Percentiles rank a stretch among this genome's conserved stretches.
phyloP scores from a whole-genome alignment of 345 rosid genomes.

The Balakata baccata region DNA sequence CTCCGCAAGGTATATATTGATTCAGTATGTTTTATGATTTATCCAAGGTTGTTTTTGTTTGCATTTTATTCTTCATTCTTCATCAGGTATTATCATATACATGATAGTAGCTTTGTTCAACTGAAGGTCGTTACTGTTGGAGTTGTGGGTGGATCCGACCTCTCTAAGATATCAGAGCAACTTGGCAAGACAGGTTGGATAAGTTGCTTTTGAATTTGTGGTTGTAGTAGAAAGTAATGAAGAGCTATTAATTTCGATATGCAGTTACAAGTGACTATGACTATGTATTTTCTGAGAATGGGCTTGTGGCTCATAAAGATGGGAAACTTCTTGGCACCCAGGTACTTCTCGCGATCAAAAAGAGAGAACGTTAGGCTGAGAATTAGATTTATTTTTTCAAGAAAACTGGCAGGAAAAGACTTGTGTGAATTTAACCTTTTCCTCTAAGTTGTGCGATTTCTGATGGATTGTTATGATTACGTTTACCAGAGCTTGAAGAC shows the following conservation, averaged over 20 bases:
- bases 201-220: not conserved
- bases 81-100: not conserved
- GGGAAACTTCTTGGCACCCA: slow-evolving; percentile 78
- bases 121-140: slow-evolving; percentile 79
- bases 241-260: slow-evolving; percentile 15
- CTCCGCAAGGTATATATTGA: slow-evolving; percentile 57
- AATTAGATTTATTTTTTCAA: not conserved
- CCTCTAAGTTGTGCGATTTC: not conserved
- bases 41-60: not conserved
- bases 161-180: slow-evolving; percentile 85
- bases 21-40: not conserved
- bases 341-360: slow-evolving; percentile 40
- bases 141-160: slow-evolving; percentile 96
- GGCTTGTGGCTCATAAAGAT: slow-evolving; percentile 90
- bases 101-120: slow-evolving; percentile 6
- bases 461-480: slow-evolving; percentile 23
- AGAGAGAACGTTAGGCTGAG: not conserved
- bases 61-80: not conserved
- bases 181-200: slow-evolving; percentile 78
- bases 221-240: not conserved
- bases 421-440: not conserved
- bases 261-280: slow-evolving; percentile 84
- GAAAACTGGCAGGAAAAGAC: not conserved
- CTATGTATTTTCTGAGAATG: slow-evolving; percentile 94
- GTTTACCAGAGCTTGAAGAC: slow-evolving; percentile 78